Evolutionary conservation across 345 rosid genomes (phyloP).

Genomic region (Citrus medica): DNA sequence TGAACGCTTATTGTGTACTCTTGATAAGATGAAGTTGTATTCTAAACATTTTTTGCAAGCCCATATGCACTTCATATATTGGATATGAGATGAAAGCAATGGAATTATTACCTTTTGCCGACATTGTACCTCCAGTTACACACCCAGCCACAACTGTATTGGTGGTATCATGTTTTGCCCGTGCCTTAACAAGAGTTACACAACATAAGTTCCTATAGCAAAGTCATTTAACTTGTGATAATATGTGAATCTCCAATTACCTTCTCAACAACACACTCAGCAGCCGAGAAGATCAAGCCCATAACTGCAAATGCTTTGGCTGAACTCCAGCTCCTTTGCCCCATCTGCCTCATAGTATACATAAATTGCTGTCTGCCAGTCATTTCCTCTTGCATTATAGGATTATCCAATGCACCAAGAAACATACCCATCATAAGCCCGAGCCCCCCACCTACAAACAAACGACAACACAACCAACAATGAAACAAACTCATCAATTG

Average conservation of each 20-base stretch:
- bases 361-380: constrained; percentile 74
- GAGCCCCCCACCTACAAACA: constrained; percentile 80
- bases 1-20: neutral
- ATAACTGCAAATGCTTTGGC: constrained; percentile 87
- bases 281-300: constrained; percentile 90
- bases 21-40: neutral
- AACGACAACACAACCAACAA: constrained; percentile 1
- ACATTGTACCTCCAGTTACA: constrained; percentile 81
- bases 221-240: neutral
- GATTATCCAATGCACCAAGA: constrained; percentile 85
- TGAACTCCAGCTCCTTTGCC: constrained; percentile 77
- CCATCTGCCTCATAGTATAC: constrained; percentile 77
- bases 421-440: constrained; percentile 88
- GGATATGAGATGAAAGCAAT: constrained; percentile 7
- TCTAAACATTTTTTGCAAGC: neutral
- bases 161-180: constrained; percentile 81
- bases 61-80: neutral
- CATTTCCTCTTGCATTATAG: constrained; percentile 70
- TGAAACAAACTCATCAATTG: constrained; percentile 1
- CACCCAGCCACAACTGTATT: constrained; percentile 89
- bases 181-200: constrained; percentile 41
- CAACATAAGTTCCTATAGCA: neutral
- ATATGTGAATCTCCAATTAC: constrained; percentile 28
- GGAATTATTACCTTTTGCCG: constrained; percentile 66
- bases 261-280: constrained; percentile 91